These are phyloP conservation scores for Quercus suber DNA, from an alignment of 306 rosid genomes.

Conservation along the genomic window DNA sequence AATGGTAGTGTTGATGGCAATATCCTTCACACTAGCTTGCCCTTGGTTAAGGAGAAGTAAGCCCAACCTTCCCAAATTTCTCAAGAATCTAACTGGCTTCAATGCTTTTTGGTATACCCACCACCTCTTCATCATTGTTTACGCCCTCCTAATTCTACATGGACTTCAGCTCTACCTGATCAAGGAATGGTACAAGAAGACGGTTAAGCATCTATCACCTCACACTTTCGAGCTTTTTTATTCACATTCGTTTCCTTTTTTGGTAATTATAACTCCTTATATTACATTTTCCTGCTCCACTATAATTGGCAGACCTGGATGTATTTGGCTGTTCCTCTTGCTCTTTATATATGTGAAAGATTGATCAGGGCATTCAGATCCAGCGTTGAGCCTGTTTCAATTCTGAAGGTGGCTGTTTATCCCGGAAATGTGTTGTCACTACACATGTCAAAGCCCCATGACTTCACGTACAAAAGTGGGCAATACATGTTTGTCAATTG, in stretches of 20 bases:
- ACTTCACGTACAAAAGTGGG: slow-evolving; percentile 58
- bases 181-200: slow-evolving; percentile 59
- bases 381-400: slow-evolving; percentile 1
- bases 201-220: slow-evolving; percentile 41
- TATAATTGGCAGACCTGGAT: slow-evolving; percentile 8
- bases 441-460: slow-evolving; percentile 64
- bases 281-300: neutral
- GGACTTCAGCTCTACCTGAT: slow-evolving; percentile 52
- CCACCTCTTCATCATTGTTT: slow-evolving; percentile 64
- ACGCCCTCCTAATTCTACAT: slow-evolving; percentile 50
- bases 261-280: neutral
- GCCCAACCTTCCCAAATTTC: slow-evolving; percentile 41
- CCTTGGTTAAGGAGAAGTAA: slow-evolving; percentile 52
- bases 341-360: slow-evolving; percentile 2
- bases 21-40: slow-evolving; percentile 49
- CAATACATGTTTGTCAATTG: slow-evolving; percentile 63
- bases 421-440: slow-evolving; percentile 64
- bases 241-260: neutral
- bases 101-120: slow-evolving; percentile 78
- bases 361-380: slow-evolving; percentile 8
- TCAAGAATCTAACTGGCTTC: slow-evolving; percentile 57
- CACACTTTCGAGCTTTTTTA: neutral
- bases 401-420: slow-evolving; percentile 61
- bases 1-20: slow-evolving; percentile 50
- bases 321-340: slow-evolving; percentile 16